Evolutionary conservation across 768 basidiomycete species (phyloP).

Genomic region (Amanita phalloides): DNA sequence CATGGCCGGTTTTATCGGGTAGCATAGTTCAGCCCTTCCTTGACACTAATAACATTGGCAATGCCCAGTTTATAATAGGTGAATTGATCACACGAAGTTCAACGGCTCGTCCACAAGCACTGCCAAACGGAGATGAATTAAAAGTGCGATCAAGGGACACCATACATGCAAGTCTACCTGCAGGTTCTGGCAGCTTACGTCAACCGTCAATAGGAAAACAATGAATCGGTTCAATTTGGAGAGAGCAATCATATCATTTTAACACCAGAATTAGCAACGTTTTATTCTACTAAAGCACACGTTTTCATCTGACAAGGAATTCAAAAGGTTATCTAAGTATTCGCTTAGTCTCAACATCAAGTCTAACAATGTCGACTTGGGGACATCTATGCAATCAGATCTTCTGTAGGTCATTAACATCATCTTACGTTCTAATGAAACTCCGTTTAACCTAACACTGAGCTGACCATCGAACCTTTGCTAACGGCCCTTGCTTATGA

Average conservation of each 20-base stretch:
- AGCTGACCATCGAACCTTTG: constrained; percentile 50
- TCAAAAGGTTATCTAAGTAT: constrained; percentile 37
- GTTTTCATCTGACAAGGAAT: background rate
- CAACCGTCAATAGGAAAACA: constrained; percentile 40
- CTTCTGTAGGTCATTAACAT: constrained; percentile 40
- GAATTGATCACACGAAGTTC: constrained; percentile 35
- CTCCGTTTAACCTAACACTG: constrained; percentile 44
- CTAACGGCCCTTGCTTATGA: constrained; percentile 42
- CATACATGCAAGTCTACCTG: constrained; percentile 29
- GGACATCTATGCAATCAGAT: constrained; percentile 41
- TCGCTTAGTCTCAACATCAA: constrained; percentile 29
- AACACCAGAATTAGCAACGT: constrained; percentile 51
- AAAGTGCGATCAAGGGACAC: constrained; percentile 21
- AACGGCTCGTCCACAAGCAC: constrained; percentile 15
- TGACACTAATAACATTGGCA: constrained; percentile 37
- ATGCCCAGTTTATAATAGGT: constrained; percentile 43
- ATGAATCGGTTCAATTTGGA: constrained; percentile 26
- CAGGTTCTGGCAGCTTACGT: constrained; percentile 33
- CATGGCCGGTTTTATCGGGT: constrained; percentile 4
- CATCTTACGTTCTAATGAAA: constrained; percentile 42
- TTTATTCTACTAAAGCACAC: constrained; percentile 30
- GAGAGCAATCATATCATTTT: constrained; percentile 34
- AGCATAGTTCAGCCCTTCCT: constrained; percentile 41
- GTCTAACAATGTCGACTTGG: constrained; percentile 38
- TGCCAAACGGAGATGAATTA: constrained; percentile 2